Percentiles rank a stretch among this genome's conserved stretches.
Evolutionary conservation across 2,329 filamentous ascomycete species (phyloP).

Genomic region (Thelonectria blattea): DNA sequence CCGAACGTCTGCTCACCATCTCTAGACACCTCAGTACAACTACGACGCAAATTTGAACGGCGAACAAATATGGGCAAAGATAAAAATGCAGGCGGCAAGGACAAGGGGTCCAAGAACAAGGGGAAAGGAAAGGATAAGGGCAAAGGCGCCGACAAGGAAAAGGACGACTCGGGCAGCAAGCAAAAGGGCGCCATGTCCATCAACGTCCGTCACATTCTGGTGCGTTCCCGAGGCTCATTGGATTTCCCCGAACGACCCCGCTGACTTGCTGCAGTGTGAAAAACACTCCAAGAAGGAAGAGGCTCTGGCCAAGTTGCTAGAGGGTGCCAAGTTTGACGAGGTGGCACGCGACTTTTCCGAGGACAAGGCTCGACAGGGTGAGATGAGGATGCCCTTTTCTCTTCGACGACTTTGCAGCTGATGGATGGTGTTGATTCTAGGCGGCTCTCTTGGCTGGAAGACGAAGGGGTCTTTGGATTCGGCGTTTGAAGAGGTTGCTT

Average conservation of each 20-base stretch:
- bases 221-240: slow-evolving; percentile 33
- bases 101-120: slow-evolving; percentile 31
- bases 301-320: slow-evolving; percentile 70
- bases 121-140: slow-evolving; percentile 29
- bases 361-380: slow-evolving; percentile 75
- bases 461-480: slow-evolving; percentile 69
- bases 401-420: background rate
- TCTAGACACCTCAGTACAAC: slow-evolving; percentile 1
- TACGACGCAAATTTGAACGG: background rate
- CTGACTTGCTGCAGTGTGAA: slow-evolving; percentile 59
- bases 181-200: slow-evolving; percentile 68
- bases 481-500: slow-evolving; percentile 76
- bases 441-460: slow-evolving; percentile 77
- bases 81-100: slow-evolving; percentile 50
- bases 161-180: slow-evolving; percentile 45
- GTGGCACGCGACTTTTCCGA: slow-evolving; percentile 76
- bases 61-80: slow-evolving; percentile 46
- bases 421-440: slow-evolving; percentile 51
- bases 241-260: background rate
- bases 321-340: slow-evolving; percentile 74
- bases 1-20: slow-evolving; percentile 1
- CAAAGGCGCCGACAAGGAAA: slow-evolving; percentile 38
- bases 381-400: slow-evolving; percentile 10
- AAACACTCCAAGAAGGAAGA: slow-evolving; percentile 82
- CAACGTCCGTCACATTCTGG: slow-evolving; percentile 76